Evolutionary conservation across 345 rosid species (phyloP).

Genomic region (Physaria fendleri): DNA sequence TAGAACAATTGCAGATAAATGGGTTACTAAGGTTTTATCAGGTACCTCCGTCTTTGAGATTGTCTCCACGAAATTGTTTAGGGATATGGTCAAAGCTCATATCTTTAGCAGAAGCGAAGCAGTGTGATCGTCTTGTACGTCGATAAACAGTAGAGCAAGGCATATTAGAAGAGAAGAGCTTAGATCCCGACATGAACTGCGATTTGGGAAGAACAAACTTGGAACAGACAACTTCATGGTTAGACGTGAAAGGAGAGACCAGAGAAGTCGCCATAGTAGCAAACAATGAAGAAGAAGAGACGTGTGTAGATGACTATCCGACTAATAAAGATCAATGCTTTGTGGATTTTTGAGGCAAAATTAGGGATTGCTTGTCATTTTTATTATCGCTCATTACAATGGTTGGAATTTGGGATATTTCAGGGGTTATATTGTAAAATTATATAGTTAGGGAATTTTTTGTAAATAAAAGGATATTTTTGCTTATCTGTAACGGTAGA

Average conservation of each 20-base stretch:
- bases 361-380: constrained; percentile 33
- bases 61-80: constrained; percentile 64
- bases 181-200: constrained; percentile 37
- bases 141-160: constrained; percentile 22
- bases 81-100: constrained; percentile 60
- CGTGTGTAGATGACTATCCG: too few relatives aligned
- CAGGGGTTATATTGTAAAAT: not conserved
- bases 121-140: constrained; percentile 29
- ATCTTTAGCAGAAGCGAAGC: constrained; percentile 36
- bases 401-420: too few relatives aligned
- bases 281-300: constrained; percentile 2
- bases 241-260: constrained; percentile 42
- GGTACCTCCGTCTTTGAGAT: constrained; percentile 64
- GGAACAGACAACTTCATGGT: constrained; percentile 28
- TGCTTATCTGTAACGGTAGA: constrained; percentile 6
- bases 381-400: too few relatives aligned
- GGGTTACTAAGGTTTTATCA: not conserved
- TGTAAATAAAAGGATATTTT: not conserved
- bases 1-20: not conserved
- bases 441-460: not conserved
- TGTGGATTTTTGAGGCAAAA: constrained; percentile 14
- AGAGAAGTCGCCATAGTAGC: constrained; percentile 51
- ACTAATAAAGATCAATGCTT: not conserved
- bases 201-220: constrained; percentile 32
- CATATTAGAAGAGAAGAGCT: constrained; percentile 28